Evolutionary conservation across 306 rosid species (phyloP), one percentile per base, ranked within the genome.

Genomic region (Fagus sylvatica): DNA sequence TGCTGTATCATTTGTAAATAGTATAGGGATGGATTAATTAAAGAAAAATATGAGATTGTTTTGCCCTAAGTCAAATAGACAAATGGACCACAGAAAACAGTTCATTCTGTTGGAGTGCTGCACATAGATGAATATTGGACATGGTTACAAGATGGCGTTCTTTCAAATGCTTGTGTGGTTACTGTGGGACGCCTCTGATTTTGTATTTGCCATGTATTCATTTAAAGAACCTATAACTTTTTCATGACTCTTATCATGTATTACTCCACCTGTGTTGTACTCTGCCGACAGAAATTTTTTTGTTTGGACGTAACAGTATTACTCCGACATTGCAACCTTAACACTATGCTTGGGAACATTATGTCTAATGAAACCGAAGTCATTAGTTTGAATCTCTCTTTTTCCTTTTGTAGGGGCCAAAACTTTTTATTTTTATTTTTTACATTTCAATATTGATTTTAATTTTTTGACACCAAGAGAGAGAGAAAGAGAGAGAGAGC

Each of bases 1-100:
- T 30, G 79, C 1, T 56, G 77, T 75, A 54, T 49, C 51, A 33
- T 75, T 43, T 71, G 81, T 83, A 74, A 46, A 83, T 71, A 65
- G 60, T 39, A 72, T 32, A 43, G 10, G 66, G 61, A 46, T 17
- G 62, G 22, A 53, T 17, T 17, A 8, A 28, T 13, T 16, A 75
- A 19, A 13, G 11, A 48, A 15, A n/a, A 57, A 16, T 39, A n/a
- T 19, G 1, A 37, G 32, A 10, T 9, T 28, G 9, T 53, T 57
- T 49, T 41, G 22, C 2, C 42, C 53, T 53, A 36, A 15, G 57
- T 55, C 33, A 10, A 12, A 28, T 60, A 30, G 43, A 9, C 22
- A 40, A 15, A 2, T 66, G 51, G 51, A 40, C 3, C 13, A 55
- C 1, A 34, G 3, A n/a, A 53, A 15, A 0, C 30, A 36, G 48